phyloP scores from a whole-genome alignment of 345 rosid genomes.

The Eucalyptus polyanthemos region DNA sequence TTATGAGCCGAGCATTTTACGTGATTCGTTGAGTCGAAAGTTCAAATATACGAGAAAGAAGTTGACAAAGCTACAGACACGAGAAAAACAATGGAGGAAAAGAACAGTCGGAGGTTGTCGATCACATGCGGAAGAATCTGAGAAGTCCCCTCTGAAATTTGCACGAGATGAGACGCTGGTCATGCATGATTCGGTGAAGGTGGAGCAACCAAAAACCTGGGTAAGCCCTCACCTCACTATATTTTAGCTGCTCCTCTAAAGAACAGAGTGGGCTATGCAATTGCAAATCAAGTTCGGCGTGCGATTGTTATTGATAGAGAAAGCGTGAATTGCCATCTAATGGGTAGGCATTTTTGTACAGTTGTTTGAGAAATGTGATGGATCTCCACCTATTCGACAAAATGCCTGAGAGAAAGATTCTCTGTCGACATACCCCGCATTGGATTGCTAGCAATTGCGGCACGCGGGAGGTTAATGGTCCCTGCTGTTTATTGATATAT shows the following conservation, averaged over 20 bases:
- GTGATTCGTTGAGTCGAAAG: not conserved
- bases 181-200: not conserved
- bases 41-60: not conserved
- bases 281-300: not conserved
- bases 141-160: not conserved
- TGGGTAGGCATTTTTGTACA: not conserved
- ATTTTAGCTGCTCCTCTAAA: not conserved
- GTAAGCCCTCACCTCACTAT: not conserved
- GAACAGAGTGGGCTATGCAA: not conserved
- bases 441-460: not conserved
- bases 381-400: constrained; percentile 2
- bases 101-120: not conserved
- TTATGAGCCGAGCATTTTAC: not conserved
- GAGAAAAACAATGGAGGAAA: not conserved
- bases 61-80: not conserved
- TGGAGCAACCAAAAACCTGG: not conserved
- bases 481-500: not conserved
- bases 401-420: not conserved
- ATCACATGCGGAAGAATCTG: not conserved
- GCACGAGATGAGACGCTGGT: not conserved
- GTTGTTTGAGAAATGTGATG: not conserved
- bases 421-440: not conserved
- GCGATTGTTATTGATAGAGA: not conserved
- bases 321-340: not conserved
- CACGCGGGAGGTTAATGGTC: not conserved